Evolutionary conservation across 306 rosid species (phyloP), one percentile per base, ranked within the genome.

Genomic region (Cercis canadensis): DNA sequence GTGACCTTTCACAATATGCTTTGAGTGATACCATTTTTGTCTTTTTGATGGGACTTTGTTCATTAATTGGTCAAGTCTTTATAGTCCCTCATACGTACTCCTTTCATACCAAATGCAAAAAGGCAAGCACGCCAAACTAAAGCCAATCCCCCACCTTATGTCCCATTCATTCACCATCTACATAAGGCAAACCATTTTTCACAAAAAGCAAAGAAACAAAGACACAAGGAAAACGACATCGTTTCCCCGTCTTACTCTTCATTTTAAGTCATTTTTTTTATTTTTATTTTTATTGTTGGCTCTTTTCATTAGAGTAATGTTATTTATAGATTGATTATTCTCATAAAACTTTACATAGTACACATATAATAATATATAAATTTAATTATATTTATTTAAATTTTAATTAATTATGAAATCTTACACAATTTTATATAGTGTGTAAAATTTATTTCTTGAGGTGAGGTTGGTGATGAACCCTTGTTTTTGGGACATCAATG

Each of bases 21-120:
- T 74, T 54, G 72, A 67, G 72, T 65, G 72, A 54, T 74, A 71
- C 74, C 74, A 60, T 81, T 29, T 79, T 75, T 64, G 77, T 80
- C 80, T 73, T 75, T 69, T 71, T 19, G n/a, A 57, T 56, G 69
- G 43, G 47, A 51, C 74, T 54, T 67, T 51, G 24, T 60, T 46
- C 47, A 64, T 76, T 77, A 57, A 61, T 73, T 80, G 75, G 81
- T 75, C 65, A 62, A 72, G 57, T 82, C 81, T 75, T 82, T 82
- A 49, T 67, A 53, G 69, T 58, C 36, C 7, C 47, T 70, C 75
- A 10, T 70, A 62, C 41, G 18, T 60, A 59, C 73, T 11, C 75
- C 75, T 78, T 74, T 78, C 41, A 74, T 80, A 17, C 80, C 80
- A 69, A 54, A 52, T 70, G 32, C 49, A 49, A 65, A 74, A 80